phyloP scores from a whole-genome alignment of 768 basidiomycete species.

The Russula sp. region DNA sequence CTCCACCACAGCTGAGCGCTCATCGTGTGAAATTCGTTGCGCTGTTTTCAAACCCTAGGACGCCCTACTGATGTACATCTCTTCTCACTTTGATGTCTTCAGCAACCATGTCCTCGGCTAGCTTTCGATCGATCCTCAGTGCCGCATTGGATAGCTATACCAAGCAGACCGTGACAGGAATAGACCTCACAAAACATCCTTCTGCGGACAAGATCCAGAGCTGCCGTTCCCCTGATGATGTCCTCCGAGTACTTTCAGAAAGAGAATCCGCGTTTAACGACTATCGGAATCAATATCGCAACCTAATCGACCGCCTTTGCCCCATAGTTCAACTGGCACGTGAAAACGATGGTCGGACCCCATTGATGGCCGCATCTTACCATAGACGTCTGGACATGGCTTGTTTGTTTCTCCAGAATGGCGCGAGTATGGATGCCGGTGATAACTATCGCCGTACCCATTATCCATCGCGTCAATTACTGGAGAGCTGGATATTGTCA shows the following conservation, averaged over 20 bases:
- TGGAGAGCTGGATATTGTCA: no score
- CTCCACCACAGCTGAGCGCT: no score
- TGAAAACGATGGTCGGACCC: background rate
- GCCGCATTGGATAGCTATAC: background rate
- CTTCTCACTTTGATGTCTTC: no score
- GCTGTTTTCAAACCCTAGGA: no score
- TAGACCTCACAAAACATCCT: background rate
- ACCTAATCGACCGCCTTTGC: background rate
- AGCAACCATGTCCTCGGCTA: background rate
- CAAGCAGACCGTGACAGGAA: background rate
- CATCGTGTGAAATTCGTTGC: no score
- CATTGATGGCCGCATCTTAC: background rate
- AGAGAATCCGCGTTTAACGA: background rate
- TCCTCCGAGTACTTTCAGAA: background rate
- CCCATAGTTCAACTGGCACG: background rate
- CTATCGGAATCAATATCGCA: background rate
- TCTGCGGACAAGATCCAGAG: background rate
- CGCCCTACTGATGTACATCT: no score
- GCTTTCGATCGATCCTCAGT: background rate
- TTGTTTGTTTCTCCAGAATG: background rate
- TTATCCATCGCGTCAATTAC: no score
- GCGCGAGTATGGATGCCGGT: background rate
- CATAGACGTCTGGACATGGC: background rate
- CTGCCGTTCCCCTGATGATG: background rate
- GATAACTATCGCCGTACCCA: no score